Base-by-base conservation (phyloP, 495 filamentous ascomycete genomes). In the Xylaria acuta region DNA sequence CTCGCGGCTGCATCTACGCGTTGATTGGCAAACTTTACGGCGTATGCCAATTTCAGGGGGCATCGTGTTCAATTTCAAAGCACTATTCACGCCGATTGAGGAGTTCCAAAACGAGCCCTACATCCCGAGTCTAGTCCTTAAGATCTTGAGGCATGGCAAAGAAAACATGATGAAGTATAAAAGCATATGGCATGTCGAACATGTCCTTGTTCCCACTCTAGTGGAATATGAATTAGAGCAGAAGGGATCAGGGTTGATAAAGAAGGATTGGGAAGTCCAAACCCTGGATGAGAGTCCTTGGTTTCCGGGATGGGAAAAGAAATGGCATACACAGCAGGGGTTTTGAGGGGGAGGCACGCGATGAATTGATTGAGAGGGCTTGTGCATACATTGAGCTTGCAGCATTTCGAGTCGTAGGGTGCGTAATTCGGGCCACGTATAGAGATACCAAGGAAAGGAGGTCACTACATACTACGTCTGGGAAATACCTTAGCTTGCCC, bases 61-160 rank as follows among this genome's bases (percentile, higher is more conserved):
- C 0, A 82, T 97, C 11, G 87, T 93, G 3, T 97, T 97, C 82
- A 97, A 97, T 78, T 97, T 95, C 88, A 97, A 96, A 77, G 94
- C 91, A 0, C 79, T 97, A 0, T 97, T 97, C 82, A 96, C 93
- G 3, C 92, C 92, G 0, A 79, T 97, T 0, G 77, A 83, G 22
- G 90, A 93, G 74, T 90, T 97, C 72, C 83, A 90, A 0, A 87
- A 93, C 59, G 94, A 97, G 76, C 88, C 92, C 25, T 91, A 89
- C 51, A 82, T 97, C 2, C 94, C 94, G 0, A 86, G 85, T 20
- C 78, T 97, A 32, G 43, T 94, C 30, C 77, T 86, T 0, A 93
- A 91, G 82, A 79, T 97, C 11, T 72, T 97, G 69, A 88, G 81
- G 64, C 89, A 93, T 60, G 94, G 92, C 5, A 95, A 95, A 83